Conservation (phyloP, 352 stramenopile species). For the Nothophytophthora sp. region DNA sequence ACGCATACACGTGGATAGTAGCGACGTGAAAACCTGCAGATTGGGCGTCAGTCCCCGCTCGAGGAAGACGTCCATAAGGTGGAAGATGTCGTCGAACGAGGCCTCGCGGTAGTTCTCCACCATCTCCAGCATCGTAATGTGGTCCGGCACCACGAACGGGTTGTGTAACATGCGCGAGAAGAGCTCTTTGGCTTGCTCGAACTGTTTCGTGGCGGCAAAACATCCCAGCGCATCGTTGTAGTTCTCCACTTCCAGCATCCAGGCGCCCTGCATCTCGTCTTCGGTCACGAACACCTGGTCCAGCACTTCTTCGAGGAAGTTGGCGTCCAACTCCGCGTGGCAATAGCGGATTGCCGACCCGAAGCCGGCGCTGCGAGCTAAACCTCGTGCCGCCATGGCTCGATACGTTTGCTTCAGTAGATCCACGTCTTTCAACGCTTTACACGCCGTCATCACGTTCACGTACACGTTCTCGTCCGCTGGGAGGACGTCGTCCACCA, state of each 20-base stretch:
- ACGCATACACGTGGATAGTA: slow-evolving; percentile 68
- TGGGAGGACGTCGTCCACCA: slow-evolving; percentile 27
- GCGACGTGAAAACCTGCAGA: slow-evolving; percentile 74
- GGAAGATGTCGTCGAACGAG: slow-evolving; percentile 62
- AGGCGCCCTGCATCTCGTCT: slow-evolving; percentile 33
- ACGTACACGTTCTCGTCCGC: slow-evolving; percentile 84
- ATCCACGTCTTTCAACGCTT: slow-evolving; percentile 29
- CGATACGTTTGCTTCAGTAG: slow-evolving; percentile 61
- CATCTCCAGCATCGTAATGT: slow-evolving; percentile 81
- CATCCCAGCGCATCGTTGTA: slow-evolving; percentile 82
- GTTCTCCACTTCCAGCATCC: slow-evolving; percentile 65
- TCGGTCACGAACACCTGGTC: slow-evolving; percentile 55
- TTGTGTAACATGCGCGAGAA: slow-evolving; percentile 68
- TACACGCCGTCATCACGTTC: slow-evolving; percentile 67
- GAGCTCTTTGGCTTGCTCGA: slow-evolving; percentile 57
- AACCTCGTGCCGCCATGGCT: slow-evolving; percentile 45
- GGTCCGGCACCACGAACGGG: slow-evolving; percentile 50
- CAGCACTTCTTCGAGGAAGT: slow-evolving; percentile 65
- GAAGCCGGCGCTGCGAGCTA: slow-evolving; percentile 63
- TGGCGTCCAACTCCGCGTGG: slow-evolving; percentile 38
- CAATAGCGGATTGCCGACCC: slow-evolving; percentile 73
- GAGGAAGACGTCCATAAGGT: slow-evolving; percentile 73
- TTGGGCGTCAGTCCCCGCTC: slow-evolving; percentile 55
- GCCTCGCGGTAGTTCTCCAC: slow-evolving; percentile 68
- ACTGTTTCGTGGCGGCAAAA: slow-evolving; percentile 48